Base-by-base conservation (phyloP, 2,329 filamentous ascomycete genomes). In the Diaporthe sp. region DNA sequence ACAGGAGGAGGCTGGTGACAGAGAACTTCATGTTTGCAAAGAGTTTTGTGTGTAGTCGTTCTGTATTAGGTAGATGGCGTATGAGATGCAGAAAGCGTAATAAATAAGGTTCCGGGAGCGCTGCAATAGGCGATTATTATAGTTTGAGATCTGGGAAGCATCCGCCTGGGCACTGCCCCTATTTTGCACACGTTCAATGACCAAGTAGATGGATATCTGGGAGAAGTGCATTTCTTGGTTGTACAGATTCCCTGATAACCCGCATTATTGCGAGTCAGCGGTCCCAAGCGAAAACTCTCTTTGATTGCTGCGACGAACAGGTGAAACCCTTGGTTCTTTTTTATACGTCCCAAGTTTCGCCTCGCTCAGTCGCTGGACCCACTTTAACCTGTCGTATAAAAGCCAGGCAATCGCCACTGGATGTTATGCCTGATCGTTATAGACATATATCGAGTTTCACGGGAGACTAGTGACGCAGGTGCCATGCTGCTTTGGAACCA, bases 271-370 rank as follows among this genome's bases (percentile, higher is more conserved):
- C 60, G 60, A 66, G 60, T 66, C 60, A 66, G 60, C 42, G 3
- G 42, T n/a, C 17, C 42, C n/a, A 66, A 66, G 60, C 60, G 42
- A 67, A 64, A 50, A 67, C 42, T 67, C 42, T 67, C 42, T 67
- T 67, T 67, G 19, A 67, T 67, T 67, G 22, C 42, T 35, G 22
- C 17, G 61, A 35, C 61, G 30, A 67, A 25, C 12, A 50, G 28
- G 42, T 67, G 61, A 67, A 67, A 50, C 61, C 22, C 28, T 47
- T 67, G 42, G 19, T 67, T 50, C 30, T 67, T 67, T 50, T 35
- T 35, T 50, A 35, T n/a, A 38, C 10, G 60, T 35, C 19, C 45
- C 6, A 1, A 50, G 61, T 50, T 67, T 67, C 61, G 42, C 12
- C 42, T 67, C 12, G 7, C 30, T 35, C 12, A 6, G 61, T 25